Evolutionary conservation across 1,284 basidiomycete genomes (phyloP).

Genomic region (Papiliotrema terrestris): DNA sequence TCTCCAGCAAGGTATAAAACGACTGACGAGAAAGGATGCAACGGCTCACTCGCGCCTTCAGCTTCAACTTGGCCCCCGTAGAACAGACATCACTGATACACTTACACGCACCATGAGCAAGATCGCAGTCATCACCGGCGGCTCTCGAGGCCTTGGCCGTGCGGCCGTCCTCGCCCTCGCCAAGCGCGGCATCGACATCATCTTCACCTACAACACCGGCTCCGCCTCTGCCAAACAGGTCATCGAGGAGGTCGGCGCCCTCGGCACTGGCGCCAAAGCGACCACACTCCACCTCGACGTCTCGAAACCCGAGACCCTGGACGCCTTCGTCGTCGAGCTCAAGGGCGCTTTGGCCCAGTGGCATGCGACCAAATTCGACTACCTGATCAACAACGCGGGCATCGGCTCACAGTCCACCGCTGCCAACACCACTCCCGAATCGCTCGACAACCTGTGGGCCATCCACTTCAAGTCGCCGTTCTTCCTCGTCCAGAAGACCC

Average conservation of each 20-base stretch:
- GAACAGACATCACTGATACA: neutral
- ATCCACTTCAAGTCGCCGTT: conserved; percentile 7
- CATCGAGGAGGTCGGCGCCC: neutral
- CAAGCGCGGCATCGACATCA: neutral
- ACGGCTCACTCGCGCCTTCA: too few relatives aligned
- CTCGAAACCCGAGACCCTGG: conserved; percentile 1
- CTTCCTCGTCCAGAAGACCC: conserved; percentile 4
- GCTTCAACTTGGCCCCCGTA: too few relatives aligned
- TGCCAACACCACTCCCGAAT: neutral
- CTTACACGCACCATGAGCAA: neutral
- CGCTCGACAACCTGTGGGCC: neutral
- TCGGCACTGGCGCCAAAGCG: conserved; percentile 1
- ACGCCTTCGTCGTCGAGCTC: neutral
- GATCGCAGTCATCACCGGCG: conserved; percentile 5
- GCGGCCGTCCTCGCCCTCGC: conserved; percentile 7
- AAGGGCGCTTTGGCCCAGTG: neutral
- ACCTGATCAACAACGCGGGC: conserved; percentile 4
- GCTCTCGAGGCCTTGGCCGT: conserved; percentile 2
- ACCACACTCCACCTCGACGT: conserved; percentile 6
- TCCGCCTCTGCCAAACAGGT: neutral
- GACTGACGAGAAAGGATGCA: too few relatives aligned
- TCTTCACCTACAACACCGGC: conserved; percentile 7
- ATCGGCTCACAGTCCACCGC: neutral
- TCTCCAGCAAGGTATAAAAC: too few relatives aligned
- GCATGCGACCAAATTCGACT: neutral